Percentiles rank a stretch among this genome's conserved stretches.
phyloP scores from a whole-genome alignment of 2,329 filamentous ascomycete genomes.

The Penicillium frequentans region DNA sequence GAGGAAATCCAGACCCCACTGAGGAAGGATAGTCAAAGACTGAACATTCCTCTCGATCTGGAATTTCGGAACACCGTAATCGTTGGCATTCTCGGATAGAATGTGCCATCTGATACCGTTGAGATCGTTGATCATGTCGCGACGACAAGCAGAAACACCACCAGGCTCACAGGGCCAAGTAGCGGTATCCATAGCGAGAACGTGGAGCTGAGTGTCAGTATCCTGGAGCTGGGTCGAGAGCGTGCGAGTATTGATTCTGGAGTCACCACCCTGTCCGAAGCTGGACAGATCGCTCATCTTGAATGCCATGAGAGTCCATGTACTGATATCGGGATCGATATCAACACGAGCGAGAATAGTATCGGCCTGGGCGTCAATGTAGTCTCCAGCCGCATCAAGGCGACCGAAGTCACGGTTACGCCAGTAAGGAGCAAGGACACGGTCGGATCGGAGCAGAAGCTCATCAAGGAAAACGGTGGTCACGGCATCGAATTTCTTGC shows the following conservation, averaged over 20 bases:
- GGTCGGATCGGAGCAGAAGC: background rate
- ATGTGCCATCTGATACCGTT: slow-evolving; percentile 4
- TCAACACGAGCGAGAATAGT: slow-evolving; percentile 3
- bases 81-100: slow-evolving; percentile 1
- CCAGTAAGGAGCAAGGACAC: slow-evolving; percentile 1
- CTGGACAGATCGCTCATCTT: slow-evolving; percentile 2
- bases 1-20: slow-evolving; percentile 3
- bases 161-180: slow-evolving; percentile 3
- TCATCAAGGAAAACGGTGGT: slow-evolving; percentile 1
- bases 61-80: slow-evolving; percentile 4
- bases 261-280: slow-evolving; percentile 2
- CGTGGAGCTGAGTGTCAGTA: slow-evolving; percentile 4
- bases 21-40: slow-evolving; percentile 1
- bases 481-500: slow-evolving; percentile 2
- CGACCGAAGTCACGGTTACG: slow-evolving; percentile 3
- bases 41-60: slow-evolving; percentile 4
- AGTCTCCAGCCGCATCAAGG: background rate
- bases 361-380: slow-evolving; percentile 1
- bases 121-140: slow-evolving; percentile 5
- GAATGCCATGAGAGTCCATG: slow-evolving; percentile 2
- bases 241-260: slow-evolving; percentile 3
- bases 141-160: slow-evolving; percentile 3
- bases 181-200: slow-evolving; percentile 6
- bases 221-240: slow-evolving; percentile 2
- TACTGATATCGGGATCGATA: slow-evolving; percentile 2